Evolutionary conservation across 129 eudicot genomes (phyloP), one percentile per base, ranked within the genome.

Genomic region (Chrysanthemum seticuspe): DNA sequence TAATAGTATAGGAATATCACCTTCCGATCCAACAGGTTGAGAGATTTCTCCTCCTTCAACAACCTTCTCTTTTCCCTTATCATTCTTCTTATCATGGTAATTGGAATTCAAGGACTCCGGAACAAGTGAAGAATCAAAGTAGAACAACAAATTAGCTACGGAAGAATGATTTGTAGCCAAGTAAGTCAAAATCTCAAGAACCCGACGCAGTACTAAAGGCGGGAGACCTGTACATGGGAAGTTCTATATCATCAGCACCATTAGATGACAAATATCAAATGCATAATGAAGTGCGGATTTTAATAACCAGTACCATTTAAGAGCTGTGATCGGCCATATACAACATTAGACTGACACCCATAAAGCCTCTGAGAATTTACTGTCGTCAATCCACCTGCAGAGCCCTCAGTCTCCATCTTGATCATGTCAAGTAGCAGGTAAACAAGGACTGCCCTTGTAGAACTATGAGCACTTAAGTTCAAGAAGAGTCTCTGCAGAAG

Each of bases 301-400:
- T 23, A 65, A 57, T 12, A 76, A 44, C 40, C 16, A 19, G 66
- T 85, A 90, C 97, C 97, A 73, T 86, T 86, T 70, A 87, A 79
- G 56, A 90, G 74, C 74, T 90, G 97, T 76, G 99, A 94, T 73
- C 96, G 93, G 8, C 93, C 90, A 81, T 90, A 90, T 74, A 90
- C 96, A 76, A 90, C 91, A 81, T 94, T 87, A 59, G 93, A 84
- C 56, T 85, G 97, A 78, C 97, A 94, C 56, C 99, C 99, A 83
- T 86, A 94, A 60, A 94, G 97, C 81, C 97, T 94, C 70, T 80
- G 91, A 65, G 91, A 79, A 80, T 87, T 88, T 51, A 76, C 75
- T 47, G 71, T 56, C 21, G 91, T 81, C 65, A 83, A 61, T 53
- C 86, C 84, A 27, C 89, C 86, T 67, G 71, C 81, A 1, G 73